Conservation (phyloP, 2,329 filamentous ascomycete species). For the Botrytis tulipae region DNA sequence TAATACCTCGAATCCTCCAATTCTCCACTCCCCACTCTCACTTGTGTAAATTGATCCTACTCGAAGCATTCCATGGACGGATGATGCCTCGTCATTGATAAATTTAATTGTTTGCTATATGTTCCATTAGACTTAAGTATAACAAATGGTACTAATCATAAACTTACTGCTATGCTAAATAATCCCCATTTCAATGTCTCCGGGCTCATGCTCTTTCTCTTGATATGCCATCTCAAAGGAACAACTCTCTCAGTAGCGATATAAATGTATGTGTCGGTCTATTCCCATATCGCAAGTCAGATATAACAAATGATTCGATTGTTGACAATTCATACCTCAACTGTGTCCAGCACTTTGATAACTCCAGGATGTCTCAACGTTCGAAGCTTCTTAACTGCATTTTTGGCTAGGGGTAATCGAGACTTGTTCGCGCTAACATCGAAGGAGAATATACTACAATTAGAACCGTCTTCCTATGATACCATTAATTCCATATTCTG, state of each 20-base stretch:
- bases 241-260: slow-evolving; percentile 90
- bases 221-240: slow-evolving; percentile 86
- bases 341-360: slow-evolving; percentile 88
- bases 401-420: slow-evolving; percentile 81
- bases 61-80: slow-evolving; percentile 83
- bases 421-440: slow-evolving; percentile 79
- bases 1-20: slow-evolving; percentile 88
- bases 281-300: slow-evolving; percentile 30
- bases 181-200: slow-evolving; percentile 98
- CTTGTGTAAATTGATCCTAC: slow-evolving; percentile 88
- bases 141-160: too few species aligned
- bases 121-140: slow-evolving; percentile 8
- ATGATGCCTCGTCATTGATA: slow-evolving; percentile 89
- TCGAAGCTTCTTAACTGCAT: slow-evolving; percentile 89
- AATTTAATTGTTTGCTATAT: slow-evolving; percentile 84
- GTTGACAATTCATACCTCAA: slow-evolving; percentile 63
- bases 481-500: slow-evolving; percentile 24
- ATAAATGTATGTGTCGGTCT: slow-evolving; percentile 94
- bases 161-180: slow-evolving; percentile 72
- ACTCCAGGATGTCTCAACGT: slow-evolving; percentile 93
- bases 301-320: slow-evolving; percentile 20
- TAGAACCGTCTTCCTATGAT: slow-evolving; percentile 80
- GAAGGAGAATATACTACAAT: slow-evolving; percentile 97
- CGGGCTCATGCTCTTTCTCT: slow-evolving; percentile 79
- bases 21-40: slow-evolving; percentile 96